phyloP scores from a whole-genome alignment of 148 eudicot genomes.

The Pharnaceum exiguum region DNA sequence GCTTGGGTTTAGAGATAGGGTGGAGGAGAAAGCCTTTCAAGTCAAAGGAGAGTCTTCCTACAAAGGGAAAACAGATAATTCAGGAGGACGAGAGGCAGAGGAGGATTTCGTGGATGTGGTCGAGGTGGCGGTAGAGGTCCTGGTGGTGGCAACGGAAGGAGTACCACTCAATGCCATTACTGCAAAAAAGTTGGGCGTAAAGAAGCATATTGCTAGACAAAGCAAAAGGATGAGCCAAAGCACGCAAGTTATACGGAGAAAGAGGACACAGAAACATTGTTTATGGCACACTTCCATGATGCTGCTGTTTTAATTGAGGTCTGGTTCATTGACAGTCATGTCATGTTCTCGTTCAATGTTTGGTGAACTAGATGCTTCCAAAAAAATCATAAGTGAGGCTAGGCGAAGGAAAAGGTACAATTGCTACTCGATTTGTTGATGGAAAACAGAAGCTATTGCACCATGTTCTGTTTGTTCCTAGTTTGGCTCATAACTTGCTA shows the following conservation, averaged over 20 bases:
- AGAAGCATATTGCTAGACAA: not conserved
- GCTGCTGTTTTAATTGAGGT: not conserved
- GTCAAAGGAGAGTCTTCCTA: not conserved
- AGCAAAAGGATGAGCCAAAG: not conserved
- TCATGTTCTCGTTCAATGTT: constrained; percentile 1
- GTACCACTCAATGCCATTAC: not conserved
- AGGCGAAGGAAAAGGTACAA: not conserved
- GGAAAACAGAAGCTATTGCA: not conserved
- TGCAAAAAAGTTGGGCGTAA: not conserved
- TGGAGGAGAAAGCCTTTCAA: not conserved
- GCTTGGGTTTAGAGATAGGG: not conserved
- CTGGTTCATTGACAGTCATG: constrained; percentile 28
- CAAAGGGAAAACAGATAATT: not conserved
- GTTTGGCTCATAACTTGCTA: not conserved
- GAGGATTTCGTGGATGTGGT: not conserved
- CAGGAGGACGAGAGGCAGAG: not conserved
- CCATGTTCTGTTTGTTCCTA: not conserved
- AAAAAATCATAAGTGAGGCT: not conserved
- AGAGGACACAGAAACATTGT: constrained; percentile 3
- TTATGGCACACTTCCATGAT: not conserved
- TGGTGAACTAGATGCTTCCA: not conserved
- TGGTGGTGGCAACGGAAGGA: not conserved
- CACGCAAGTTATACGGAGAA: not conserved
- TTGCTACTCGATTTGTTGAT: not conserved
- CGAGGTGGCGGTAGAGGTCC: not conserved